Evolutionary conservation across 2,329 filamentous ascomycete species (phyloP), one percentile per base, ranked within the genome.

Genomic region (Cladosporium sp.): DNA sequence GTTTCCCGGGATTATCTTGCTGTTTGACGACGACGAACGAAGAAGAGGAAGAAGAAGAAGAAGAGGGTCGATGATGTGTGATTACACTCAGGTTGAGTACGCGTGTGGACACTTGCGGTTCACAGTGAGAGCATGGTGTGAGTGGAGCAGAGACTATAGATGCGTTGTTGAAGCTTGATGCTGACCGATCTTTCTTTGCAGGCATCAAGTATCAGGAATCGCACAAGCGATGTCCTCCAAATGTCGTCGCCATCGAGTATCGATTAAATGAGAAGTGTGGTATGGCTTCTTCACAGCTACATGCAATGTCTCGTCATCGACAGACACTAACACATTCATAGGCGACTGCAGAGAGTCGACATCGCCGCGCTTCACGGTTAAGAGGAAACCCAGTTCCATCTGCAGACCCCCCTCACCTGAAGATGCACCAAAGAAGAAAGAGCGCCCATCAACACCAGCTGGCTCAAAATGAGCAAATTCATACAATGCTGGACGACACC

Each of bases 31-130:
- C 52, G 30, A 55, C 18, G 4, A n/a, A 32, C 28, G 51, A 24
- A 32, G 47, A 44, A 44, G 59, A 30, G 26, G 38, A 44, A 10
- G 18, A n/a, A 44, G 38, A 24, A 32, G 47, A 24, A 24, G 36
- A 64, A 49, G 32, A 41, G n/a, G 36, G 21, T 34, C 18, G 15
- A 64, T 44, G 59, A 87, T 87, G 85, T 87, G 85, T 74, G 84
- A 87, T 74, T 87, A 87, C 70, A 86, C 82, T 26, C 82, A 86
- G 75, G 85, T 87, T 64, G 82, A 86, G 67, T 87, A 85, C 73
- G 79, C 80, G 49, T 87, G 85, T 75, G 80, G 80, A 59, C 85
- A 87, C 75, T 76, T 84, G 66, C 80, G 85, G 38, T 86, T 82
- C 70, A 83, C 82, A 10, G 85, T 87, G 55, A 80, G 83, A 69